A percentile compares a stretch with the other conserved stretches of the same genome.
These are phyloP conservation scores for Coelastrella sp. DNA, from an alignment of 139 green algal genomes.

Conservation along the genomic window DNA sequence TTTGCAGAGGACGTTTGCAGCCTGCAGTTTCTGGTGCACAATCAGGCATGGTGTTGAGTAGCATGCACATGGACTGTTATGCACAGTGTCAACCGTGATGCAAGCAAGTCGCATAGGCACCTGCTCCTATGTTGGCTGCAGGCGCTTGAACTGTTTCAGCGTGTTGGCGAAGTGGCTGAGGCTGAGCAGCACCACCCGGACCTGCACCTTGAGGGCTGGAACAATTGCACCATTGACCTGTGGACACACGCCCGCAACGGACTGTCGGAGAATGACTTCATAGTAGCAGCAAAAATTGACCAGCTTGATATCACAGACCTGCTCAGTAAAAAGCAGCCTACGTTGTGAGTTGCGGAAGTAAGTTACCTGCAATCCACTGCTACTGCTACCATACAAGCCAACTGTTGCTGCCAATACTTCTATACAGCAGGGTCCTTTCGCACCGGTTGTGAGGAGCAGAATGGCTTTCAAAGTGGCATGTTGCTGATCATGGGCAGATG, in stretches of 20 bases:
- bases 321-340: constrained; percentile 58
- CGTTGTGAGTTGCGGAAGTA: background rate
- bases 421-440: no score
- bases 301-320: constrained; percentile 53
- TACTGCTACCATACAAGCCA: background rate
- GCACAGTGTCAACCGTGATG: no score
- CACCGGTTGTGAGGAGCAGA: background rate
- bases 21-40: no score
- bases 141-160: constrained; percentile 64
- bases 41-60: no score
- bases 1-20: no score
- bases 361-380: background rate
- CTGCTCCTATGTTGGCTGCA: background rate
- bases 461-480: no score
- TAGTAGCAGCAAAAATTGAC: constrained; percentile 68
- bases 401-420: background rate
- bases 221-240: constrained; percentile 59
- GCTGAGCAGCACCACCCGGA: constrained; percentile 83
- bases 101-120: no score
- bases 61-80: no score
- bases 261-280: constrained; percentile 71
- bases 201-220: constrained; percentile 73
- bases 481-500: no score
- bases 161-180: constrained; percentile 74
- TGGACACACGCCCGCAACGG: constrained; percentile 61